Evolutionary conservation across 345 rosid species (phyloP), one percentile per base, ranked within the genome.

Genomic region (Aurinia saxatilis): DNA sequence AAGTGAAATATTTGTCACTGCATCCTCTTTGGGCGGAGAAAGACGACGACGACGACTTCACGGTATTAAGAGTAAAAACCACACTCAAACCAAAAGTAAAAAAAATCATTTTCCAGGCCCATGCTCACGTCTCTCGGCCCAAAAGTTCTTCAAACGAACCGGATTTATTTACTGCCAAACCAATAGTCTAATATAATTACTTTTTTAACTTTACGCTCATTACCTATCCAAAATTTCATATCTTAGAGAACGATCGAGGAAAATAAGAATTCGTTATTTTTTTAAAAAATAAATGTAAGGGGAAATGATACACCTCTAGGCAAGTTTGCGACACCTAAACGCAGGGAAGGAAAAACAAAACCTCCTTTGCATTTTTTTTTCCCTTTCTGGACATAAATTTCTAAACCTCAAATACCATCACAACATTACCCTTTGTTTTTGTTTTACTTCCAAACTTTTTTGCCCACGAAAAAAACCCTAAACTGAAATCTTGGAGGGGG

Each of bases 391-490:
- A 62, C 47, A 62, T n/a, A 37, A 46, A 45, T 21, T n/a, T 37
- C 64, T 56, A 63, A 61, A 45, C 63, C 49, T 63, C 37, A 54
- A 46, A 45, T 53, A 69, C 45, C 41, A 56, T 27, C 66, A 68
- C 54, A 44, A 53, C 63, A 53, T 50, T 8, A 21, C 33, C 57
- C 57, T 27, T 38, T 45, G 31, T 52, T 52, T 42, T 51, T 18
- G 33, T 39, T 34, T 2, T 17, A 35, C 55, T 64, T 29, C 50
- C 47, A 2, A 55, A 66, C 63, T 33, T 49, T 33, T 49, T 49
- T 4, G 54, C 73, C 60, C 23, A 57, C 39, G 8, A 16, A 34
- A 40, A 59, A 17, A 39, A 46, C 46, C 65, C 75, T 71, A 71
- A 70, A 63, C 75, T 57, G 70, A 70, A 55, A 29, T 50, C 38